These are phyloP conservation scores for Chloris gayana DNA, from an alignment of 176 grass and related monocot species.

Conservation along the genomic window DNA sequence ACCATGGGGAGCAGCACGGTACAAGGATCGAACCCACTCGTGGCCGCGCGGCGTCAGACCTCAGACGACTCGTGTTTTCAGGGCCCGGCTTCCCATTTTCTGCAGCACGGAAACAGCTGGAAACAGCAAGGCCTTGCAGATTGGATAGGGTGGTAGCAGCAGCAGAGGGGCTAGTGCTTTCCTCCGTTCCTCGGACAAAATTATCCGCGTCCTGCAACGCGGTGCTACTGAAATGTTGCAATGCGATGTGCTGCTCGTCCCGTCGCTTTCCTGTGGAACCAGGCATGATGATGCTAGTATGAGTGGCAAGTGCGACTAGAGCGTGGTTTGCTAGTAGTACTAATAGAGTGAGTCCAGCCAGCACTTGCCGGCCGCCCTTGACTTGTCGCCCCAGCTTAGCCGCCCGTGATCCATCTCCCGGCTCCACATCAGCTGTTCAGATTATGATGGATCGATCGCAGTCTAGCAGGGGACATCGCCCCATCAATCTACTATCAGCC, in stretches of 20 bases:
- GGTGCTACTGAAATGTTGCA: neutral
- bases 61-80: neutral
- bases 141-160: neutral
- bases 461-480: neutral
- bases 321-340: neutral
- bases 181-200: constrained; percentile 21
- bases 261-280: neutral
- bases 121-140: neutral
- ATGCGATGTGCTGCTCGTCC: neutral
- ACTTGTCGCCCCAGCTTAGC: neutral
- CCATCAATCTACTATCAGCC: neutral
- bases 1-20: too few relatives aligned
- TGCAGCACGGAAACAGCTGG: neutral
- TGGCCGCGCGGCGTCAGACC: neutral
- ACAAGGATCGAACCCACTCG: neutral
- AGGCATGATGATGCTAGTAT: neutral
- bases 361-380: neutral
- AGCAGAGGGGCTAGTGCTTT: too few relatives aligned
- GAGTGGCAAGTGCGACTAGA: too few relatives aligned
- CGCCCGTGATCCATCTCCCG: neutral
- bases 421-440: neutral
- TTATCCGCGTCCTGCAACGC: neutral
- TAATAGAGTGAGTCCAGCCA: too few relatives aligned
- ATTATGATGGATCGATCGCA: neutral
- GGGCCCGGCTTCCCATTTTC: neutral